Evolutionary conservation across 176 grass and related monocot genomes (phyloP).

Genomic region (Carex parvula): DNA sequence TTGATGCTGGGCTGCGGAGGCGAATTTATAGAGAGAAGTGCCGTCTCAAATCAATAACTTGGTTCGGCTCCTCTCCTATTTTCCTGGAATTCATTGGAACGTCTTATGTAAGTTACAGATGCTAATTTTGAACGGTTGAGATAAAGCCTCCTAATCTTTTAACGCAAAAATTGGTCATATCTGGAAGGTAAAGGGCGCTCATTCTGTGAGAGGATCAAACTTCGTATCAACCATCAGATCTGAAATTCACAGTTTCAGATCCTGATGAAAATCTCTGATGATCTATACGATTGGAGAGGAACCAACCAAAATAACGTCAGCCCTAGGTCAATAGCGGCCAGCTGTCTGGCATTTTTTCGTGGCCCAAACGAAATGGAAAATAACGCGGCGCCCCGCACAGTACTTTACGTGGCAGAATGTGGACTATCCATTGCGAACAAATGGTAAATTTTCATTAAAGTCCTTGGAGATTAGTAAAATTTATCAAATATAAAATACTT

Average conservation of each 20-base stretch:
- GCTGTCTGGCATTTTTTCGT: conserved; percentile 15
- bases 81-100: background rate
- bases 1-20: background rate
- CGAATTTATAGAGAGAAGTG: conserved; percentile 2
- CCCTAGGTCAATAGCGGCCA: conserved; percentile 18
- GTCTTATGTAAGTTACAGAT: background rate
- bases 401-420: background rate
- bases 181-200: background rate
- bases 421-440: background rate
- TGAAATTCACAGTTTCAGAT: background rate
- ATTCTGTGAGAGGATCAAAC: background rate
- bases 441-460: background rate
- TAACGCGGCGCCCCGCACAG: background rate
- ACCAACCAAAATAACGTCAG: background rate
- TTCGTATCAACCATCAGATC: background rate
- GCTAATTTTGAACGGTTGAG: background rate
- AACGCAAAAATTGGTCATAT: background rate
- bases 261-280: background rate
- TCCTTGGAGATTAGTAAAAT: background rate
- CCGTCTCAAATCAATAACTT: too few relatives aligned
- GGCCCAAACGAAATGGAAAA: conserved; percentile 14
- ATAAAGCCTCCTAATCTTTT: background rate
- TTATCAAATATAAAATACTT: background rate
- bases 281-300: background rate
- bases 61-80: background rate